Evolutionary conservation across 2,329 filamentous ascomycete genomes (phyloP).

Genomic region (Aspergillus jensenii): DNA sequence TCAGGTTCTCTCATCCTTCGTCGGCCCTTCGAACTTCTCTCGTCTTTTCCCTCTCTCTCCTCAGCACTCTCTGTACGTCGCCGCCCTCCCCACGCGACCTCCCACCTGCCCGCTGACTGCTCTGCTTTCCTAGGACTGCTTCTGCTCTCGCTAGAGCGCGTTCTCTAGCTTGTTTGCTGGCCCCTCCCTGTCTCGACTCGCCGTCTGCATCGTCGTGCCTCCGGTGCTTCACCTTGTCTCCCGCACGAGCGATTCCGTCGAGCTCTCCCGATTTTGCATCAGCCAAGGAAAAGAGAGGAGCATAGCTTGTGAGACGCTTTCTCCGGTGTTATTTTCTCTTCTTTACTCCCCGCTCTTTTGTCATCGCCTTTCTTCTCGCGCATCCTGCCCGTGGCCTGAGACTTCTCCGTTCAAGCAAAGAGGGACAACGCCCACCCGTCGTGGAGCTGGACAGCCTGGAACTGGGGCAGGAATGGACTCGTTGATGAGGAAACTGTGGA

Average conservation of each 20-base stretch:
- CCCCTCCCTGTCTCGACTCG: slow-evolving; percentile 6
- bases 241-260: slow-evolving; percentile 11
- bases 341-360: not conserved
- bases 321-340: not conserved
- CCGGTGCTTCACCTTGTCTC: slow-evolving; percentile 16
- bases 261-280: slow-evolving; percentile 4
- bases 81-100: not conserved
- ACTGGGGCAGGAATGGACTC: slow-evolving; percentile 37
- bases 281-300: not conserved
- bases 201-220: slow-evolving; percentile 2
- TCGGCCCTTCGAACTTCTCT: slow-evolving; percentile 4
- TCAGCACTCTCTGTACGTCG: slow-evolving; percentile 2
- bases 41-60: not conserved
- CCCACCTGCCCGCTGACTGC: not conserved
- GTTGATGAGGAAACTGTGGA: slow-evolving; percentile 30
- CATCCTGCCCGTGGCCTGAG: not conserved
- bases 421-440: slow-evolving; percentile 1
- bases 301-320: not conserved
- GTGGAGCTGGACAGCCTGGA: slow-evolving; percentile 24
- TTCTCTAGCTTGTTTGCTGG: slow-evolving; percentile 6
- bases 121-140: slow-evolving; percentile 11
- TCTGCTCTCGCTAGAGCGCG: slow-evolving; percentile 8
- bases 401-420: not conserved
- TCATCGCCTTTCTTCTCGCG: slow-evolving; percentile 4
- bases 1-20: slow-evolving; percentile 10